Conservation (phyloP, 2,329 filamentous ascomycete species). For the Aspergillus flavus region DNA sequence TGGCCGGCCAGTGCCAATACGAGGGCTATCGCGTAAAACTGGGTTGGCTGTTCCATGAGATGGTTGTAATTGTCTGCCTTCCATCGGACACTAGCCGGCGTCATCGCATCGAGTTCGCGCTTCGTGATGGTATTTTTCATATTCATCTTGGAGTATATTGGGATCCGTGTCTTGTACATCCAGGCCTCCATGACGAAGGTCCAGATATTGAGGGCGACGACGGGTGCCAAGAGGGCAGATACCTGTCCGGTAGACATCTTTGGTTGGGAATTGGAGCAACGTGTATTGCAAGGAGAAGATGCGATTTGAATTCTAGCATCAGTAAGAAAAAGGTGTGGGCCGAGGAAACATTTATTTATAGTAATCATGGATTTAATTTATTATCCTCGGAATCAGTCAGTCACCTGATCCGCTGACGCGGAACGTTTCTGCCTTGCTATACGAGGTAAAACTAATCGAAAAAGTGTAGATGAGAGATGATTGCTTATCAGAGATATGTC, state of each 20-base stretch:
- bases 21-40: slow-evolving; percentile 47
- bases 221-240: slow-evolving; percentile 30
- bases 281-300: background rate
- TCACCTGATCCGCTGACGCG: background rate
- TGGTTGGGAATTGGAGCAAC: background rate
- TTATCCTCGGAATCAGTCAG: background rate
- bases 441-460: too few species aligned
- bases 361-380: background rate
- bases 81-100: slow-evolving; percentile 34
- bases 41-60: slow-evolving; percentile 48
- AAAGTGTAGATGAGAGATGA: too few species aligned
- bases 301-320: background rate
- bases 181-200: slow-evolving; percentile 46
- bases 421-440: background rate
- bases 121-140: slow-evolving; percentile 21
- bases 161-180: slow-evolving; percentile 46
- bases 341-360: background rate
- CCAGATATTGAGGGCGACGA: slow-evolving; percentile 42
- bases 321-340: background rate
- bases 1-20: slow-evolving; percentile 29
- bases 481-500: too few species aligned
- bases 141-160: slow-evolving; percentile 32
- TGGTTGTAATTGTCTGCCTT: slow-evolving; percentile 50
- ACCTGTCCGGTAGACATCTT: background rate
- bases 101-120: slow-evolving; percentile 28